Percentiles rank a stretch among this genome's conserved stretches.
Evolutionary conservation across 208 protist genomes (phyloP).

Genomic region (Porcisia deanei): DNA sequence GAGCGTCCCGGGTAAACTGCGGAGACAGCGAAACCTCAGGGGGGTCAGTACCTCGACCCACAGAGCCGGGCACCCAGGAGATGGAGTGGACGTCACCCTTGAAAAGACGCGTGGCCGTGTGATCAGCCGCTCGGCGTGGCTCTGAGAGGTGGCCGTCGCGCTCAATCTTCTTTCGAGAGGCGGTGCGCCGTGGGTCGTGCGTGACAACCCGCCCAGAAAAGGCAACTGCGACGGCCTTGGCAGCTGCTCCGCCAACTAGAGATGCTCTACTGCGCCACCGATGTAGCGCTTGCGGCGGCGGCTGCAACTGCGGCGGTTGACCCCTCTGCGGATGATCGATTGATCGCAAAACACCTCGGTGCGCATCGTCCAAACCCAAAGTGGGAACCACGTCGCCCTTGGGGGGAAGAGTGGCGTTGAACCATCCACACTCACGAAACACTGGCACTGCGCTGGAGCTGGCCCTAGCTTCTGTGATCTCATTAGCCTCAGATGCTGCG

Average conservation of each 20-base stretch:
- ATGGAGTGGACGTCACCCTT: slow-evolving; percentile 25
- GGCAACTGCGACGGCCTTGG: background rate
- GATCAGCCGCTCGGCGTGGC: background rate
- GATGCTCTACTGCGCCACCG: slow-evolving; percentile 5
- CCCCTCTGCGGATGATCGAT: background rate
- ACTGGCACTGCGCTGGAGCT: background rate
- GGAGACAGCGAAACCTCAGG: slow-evolving; percentile 1
- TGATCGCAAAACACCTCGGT: background rate
- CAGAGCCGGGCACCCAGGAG: slow-evolving; percentile 17
- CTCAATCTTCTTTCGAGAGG: background rate
- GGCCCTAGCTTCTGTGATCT: background rate
- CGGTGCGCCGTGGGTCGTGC: background rate
- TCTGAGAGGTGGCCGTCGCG: background rate
- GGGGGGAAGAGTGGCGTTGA: background rate
- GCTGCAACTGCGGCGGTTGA: background rate
- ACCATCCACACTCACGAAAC: background rate
- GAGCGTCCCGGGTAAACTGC: background rate
- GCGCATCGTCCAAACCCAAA: background rate
- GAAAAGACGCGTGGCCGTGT: background rate
- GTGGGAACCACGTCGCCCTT: background rate
- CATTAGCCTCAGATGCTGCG: background rate
- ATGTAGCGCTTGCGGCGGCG: background rate
- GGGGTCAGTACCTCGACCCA: slow-evolving; percentile 2
- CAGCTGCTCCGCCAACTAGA: background rate
- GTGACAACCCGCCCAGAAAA: background rate